A percentile compares a stretch with the other conserved stretches of the same genome.
Evolutionary conservation across 495 filamentous ascomycete genomes (phyloP).

Genomic region (Hypoxylon trugodes): DNA sequence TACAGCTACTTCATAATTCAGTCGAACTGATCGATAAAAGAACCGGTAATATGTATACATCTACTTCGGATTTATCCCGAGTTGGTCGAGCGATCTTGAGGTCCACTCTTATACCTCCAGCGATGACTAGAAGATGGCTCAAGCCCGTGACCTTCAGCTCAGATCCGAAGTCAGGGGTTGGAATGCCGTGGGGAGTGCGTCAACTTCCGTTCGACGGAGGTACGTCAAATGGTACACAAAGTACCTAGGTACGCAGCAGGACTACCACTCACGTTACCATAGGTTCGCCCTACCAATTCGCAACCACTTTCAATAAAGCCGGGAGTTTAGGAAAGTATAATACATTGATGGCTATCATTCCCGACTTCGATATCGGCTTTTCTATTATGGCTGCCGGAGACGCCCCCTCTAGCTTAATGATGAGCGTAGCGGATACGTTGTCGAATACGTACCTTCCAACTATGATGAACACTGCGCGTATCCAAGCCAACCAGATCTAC

Average conservation of each 20-base stretch:
- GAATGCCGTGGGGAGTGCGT: conserved; percentile 67
- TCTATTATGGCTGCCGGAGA: conserved; percentile 59
- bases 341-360: conserved; percentile 57
- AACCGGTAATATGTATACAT: conserved; percentile 66
- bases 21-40: too few relatives aligned
- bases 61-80: conserved; percentile 56
- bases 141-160: conserved; percentile 62
- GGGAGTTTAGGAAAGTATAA: conserved; percentile 61
- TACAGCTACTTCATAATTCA: neutral
- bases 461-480: conserved; percentile 44
- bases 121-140: conserved; percentile 63
- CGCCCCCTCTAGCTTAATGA: conserved; percentile 36
- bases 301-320: conserved; percentile 62
- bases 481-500: conserved; percentile 47
- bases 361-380: conserved; percentile 64
- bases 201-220: conserved; percentile 40
- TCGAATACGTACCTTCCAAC: conserved; percentile 50
- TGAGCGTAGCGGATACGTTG: conserved; percentile 49
- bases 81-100: conserved; percentile 64
- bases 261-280: conserved; percentile 14
- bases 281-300: conserved; percentile 53
- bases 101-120: conserved; percentile 55
- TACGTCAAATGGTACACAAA: neutral
- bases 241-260: neutral
- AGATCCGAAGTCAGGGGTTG: conserved; percentile 52